phyloP scores from a whole-genome alignment of 1,284 basidiomycete species.

The Xerocomus minutiporus region DNA sequence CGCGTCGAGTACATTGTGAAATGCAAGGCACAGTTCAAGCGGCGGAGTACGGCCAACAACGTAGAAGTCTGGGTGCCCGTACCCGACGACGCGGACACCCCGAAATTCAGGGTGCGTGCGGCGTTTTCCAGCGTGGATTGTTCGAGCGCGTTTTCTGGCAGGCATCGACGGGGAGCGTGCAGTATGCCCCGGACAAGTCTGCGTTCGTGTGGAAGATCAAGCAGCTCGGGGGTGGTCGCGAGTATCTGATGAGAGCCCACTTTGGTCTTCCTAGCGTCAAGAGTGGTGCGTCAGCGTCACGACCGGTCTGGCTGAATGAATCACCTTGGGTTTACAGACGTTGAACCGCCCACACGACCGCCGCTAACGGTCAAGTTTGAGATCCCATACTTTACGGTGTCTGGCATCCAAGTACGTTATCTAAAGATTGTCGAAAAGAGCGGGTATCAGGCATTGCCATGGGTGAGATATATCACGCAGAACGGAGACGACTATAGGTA shows the following conservation, averaged over 20 bases:
- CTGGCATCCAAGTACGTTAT: conserved; percentile 95
- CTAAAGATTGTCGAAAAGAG: conserved; percentile 98
- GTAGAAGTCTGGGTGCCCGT: conserved; percentile 89
- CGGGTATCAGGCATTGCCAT: conserved; percentile 90
- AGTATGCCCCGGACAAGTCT: conserved; percentile 93
- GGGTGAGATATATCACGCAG: conserved; percentile 92
- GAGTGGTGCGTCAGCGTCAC: conserved; percentile 53
- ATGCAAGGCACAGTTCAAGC: conserved; percentile 4
- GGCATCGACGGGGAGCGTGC: conserved; percentile 88
- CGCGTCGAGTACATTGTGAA: conserved; percentile 97
- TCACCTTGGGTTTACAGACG: conserved; percentile 11
- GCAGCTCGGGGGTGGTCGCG: conserved; percentile 86
- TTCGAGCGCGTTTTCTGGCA: conserved; percentile 29
- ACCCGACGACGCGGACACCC: conserved; percentile 96
- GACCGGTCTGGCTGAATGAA: background rate
- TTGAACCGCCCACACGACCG: conserved; percentile 57
- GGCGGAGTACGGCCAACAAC: conserved; percentile 1
- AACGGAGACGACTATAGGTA: conserved; percentile 96
- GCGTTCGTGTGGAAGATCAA: conserved; percentile 99
- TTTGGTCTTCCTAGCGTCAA: conserved; percentile 90
- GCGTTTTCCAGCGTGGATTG: background rate
- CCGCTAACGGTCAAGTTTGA: conserved; percentile 98
- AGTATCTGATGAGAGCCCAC: conserved; percentile 95
- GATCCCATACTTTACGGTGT: conserved; percentile 97
- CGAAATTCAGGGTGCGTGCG: conserved; percentile 82